phyloP scores from a whole-genome alignment of 768 basidiomycete genomes.

The Tephrocybe sp. region DNA sequence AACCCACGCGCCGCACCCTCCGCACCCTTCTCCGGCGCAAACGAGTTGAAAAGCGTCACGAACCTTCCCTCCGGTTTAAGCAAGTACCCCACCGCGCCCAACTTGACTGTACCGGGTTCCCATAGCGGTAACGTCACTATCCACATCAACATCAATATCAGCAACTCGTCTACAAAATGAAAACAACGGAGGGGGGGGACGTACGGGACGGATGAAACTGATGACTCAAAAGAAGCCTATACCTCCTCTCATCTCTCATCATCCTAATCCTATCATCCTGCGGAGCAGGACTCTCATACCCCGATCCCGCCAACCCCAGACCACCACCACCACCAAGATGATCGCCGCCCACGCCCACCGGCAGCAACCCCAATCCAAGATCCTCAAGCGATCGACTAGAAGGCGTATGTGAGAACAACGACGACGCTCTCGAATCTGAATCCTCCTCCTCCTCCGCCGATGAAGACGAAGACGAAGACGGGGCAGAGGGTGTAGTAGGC shows the following conservation, averaged over 20 bases:
- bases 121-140: slow-evolving; percentile 68
- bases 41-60: slow-evolving; percentile 68
- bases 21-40: slow-evolving; percentile 46
- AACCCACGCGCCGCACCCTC: slow-evolving; percentile 43
- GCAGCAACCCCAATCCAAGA: too few species aligned
- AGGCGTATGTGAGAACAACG: slow-evolving; percentile 27
- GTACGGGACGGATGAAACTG: slow-evolving; percentile 66
- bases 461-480: not conserved
- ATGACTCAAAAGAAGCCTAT: slow-evolving; percentile 64
- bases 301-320: slow-evolving; percentile 13
- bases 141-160: not conserved
- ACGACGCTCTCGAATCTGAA: slow-evolving; percentile 32
- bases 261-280: slow-evolving; percentile 36
- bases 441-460: too few species aligned
- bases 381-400: slow-evolving; percentile 22
- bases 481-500: slow-evolving; percentile 24
- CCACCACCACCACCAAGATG: too few species aligned
- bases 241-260: slow-evolving; percentile 60
- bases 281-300: slow-evolving; percentile 39
- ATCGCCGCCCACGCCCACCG: too few species aligned
- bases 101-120: slow-evolving; percentile 56
- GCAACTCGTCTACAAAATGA: not conserved
- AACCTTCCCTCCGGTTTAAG: slow-evolving; percentile 67
- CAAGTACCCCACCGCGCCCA: slow-evolving; percentile 78
- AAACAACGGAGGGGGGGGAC: slow-evolving; percentile 20